phyloP scores from a whole-genome alignment of 805 yeast genomes.

The Wickerhamiella bombiphila region DNA sequence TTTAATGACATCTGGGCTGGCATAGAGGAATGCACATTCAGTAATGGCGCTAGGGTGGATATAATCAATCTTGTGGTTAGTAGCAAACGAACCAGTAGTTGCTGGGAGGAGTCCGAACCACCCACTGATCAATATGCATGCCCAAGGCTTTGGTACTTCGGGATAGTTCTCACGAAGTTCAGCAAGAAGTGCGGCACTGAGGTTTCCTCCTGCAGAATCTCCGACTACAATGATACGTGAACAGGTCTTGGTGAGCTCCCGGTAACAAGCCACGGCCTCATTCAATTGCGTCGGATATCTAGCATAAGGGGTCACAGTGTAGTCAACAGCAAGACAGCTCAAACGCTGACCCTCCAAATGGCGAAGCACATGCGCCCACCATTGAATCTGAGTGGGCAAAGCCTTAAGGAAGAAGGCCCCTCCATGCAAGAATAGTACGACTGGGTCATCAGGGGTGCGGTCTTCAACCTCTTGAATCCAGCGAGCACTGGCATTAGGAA shows the following conservation, averaged over 20 bases:
- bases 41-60: neutral
- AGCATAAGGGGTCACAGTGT: constrained; percentile 18
- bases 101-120: neutral
- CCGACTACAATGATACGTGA: constrained; percentile 19
- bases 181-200: constrained; percentile 14
- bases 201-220: constrained; percentile 25
- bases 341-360: constrained; percentile 10
- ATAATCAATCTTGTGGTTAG: neutral
- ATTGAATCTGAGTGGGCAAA: constrained; percentile 13
- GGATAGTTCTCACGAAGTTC: neutral
- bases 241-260: constrained; percentile 12
- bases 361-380: constrained; percentile 6
- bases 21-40: neutral
- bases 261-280: constrained; percentile 16
- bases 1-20: neutral
- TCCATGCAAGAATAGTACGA: constrained; percentile 18
- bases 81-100: neutral
- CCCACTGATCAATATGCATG: neutral
- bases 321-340: constrained; percentile 20
- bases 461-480: constrained; percentile 17
- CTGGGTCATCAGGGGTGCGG: constrained; percentile 17
- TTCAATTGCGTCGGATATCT: constrained; percentile 20
- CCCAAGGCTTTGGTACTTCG: neutral
- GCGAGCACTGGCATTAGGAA: constrained; percentile 11
- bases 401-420: constrained; percentile 18